Evolutionary conservation across 768 basidiomycete genomes (phyloP).

Genomic region (Suillus ampliporus): DNA sequence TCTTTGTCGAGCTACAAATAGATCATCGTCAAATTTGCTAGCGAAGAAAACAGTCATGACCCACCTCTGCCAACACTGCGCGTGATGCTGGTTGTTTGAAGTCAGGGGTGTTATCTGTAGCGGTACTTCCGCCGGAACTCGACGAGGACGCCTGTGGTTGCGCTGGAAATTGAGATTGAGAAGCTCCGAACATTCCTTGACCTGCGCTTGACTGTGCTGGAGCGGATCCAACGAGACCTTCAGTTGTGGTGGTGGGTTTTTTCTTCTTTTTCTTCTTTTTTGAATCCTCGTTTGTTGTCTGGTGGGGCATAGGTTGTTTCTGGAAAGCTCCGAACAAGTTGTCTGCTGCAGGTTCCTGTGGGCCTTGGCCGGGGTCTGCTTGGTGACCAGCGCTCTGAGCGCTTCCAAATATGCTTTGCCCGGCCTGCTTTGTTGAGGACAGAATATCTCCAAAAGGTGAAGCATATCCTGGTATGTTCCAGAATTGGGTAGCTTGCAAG

Average conservation of each 20-base stretch:
- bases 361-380: neutral
- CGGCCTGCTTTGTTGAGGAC: neutral
- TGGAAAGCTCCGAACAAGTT: neutral
- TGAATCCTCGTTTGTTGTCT: too few relatives aligned
- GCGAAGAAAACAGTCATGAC: neutral
- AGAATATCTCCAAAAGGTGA: neutral
- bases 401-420: neutral
- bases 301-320: neutral
- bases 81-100: neutral
- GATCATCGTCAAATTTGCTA: neutral
- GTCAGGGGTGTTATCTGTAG: neutral
- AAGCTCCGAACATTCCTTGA: neutral
- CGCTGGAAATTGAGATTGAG: neutral
- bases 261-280: too few relatives aligned
- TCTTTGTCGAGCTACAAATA: slow-evolving; percentile 2
- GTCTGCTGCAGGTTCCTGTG: neutral
- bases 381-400: neutral
- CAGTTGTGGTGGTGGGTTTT: neutral
- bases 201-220: neutral
- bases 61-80: neutral
- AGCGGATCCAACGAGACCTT: neutral
- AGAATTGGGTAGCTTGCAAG: neutral
- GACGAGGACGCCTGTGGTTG: neutral
- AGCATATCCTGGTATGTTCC: neutral
- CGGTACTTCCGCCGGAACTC: neutral